Conservation (phyloP, 179 eudicot genomes). For the Monotropa hypopitys region DNA sequence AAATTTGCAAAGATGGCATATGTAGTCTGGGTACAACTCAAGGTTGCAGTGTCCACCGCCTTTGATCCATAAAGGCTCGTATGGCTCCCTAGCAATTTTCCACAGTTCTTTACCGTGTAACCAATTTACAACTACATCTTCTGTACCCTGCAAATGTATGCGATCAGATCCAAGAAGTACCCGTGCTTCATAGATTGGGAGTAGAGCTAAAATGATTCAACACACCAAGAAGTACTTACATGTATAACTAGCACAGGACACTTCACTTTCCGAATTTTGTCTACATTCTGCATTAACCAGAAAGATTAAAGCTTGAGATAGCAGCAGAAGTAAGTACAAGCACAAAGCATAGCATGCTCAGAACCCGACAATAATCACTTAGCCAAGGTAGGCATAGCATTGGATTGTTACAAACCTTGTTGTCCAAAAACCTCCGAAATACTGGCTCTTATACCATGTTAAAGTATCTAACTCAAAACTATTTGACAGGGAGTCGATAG, state of each 20-base stretch:
- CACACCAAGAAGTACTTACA: conserved; percentile 38
- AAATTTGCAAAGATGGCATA: conserved; percentile 76
- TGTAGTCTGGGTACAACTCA: conserved; percentile 91
- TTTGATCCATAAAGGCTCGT: conserved; percentile 97
- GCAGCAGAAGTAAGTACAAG: background rate
- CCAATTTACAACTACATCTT: conserved; percentile 92
- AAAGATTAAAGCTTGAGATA: background rate
- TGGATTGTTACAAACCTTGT: too few species aligned
- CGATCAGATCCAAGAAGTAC: too few species aligned
- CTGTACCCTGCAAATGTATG: conserved; percentile 74
- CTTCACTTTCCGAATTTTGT: conserved; percentile 11
- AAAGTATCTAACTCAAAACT: too few species aligned
- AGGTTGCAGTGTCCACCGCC: conserved; percentile 99
- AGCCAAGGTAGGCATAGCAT: background rate
- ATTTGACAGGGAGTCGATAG: too few species aligned
- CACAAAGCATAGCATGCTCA: background rate
- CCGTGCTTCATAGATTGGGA: too few species aligned
- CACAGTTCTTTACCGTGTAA: conserved; percentile 80
- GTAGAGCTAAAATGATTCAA: background rate
- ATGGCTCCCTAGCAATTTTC: conserved; percentile 77
- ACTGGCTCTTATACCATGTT: too few species aligned
- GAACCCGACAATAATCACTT: background rate
- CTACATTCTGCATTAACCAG: conserved; percentile 6
- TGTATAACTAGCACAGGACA: conserved; percentile 88
- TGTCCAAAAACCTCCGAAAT: too few species aligned